Percentiles rank a stretch among this genome's conserved stretches.
These are phyloP conservation scores for Arctostaphylos glauca DNA, from an alignment of 148 eudicot species.

Conservation along the genomic window DNA sequence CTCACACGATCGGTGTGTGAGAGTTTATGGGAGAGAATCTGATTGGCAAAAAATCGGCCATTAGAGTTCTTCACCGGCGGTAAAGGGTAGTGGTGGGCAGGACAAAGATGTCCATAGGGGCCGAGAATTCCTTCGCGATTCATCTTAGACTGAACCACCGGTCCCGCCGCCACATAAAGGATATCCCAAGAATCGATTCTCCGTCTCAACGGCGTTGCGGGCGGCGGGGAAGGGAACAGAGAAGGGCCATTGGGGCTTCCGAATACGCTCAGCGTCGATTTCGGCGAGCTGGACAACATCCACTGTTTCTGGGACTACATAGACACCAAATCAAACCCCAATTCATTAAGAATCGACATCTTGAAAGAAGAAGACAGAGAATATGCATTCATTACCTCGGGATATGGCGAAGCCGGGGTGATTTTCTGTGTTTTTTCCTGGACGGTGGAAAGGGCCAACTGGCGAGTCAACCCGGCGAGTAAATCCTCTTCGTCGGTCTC, in stretches of 20 bases:
- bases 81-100: neutral
- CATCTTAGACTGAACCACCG: conserved; percentile 47
- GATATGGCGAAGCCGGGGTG: neutral
- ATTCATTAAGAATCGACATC: too few species aligned
- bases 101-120: conserved; percentile 13
- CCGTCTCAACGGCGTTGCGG: conserved; percentile 19
- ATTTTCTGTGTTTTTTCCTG: conserved; percentile 9
- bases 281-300: conserved; percentile 52
- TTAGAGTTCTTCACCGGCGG: conserved; percentile 13
- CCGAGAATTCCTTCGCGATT: conserved; percentile 30
- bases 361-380: too few species aligned
- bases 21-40: conserved; percentile 14
- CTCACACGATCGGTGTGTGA: conserved; percentile 19
- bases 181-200: conserved; percentile 47
- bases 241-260: neutral
- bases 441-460: conserved; percentile 18
- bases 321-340: conserved; percentile 1
- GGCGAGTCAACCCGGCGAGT: conserved; percentile 39
- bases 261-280: conserved; percentile 50
- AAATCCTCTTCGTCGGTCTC: conserved; percentile 46
- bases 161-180: conserved; percentile 48
- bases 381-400: too few species aligned
- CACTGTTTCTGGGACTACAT: conserved; percentile 32
- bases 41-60: conserved; percentile 3
- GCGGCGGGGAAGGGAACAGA: conserved; percentile 36